Evolutionary conservation across 2,329 filamentous ascomycete genomes (phyloP).

Genomic region (Mariannaea sp.): DNA sequence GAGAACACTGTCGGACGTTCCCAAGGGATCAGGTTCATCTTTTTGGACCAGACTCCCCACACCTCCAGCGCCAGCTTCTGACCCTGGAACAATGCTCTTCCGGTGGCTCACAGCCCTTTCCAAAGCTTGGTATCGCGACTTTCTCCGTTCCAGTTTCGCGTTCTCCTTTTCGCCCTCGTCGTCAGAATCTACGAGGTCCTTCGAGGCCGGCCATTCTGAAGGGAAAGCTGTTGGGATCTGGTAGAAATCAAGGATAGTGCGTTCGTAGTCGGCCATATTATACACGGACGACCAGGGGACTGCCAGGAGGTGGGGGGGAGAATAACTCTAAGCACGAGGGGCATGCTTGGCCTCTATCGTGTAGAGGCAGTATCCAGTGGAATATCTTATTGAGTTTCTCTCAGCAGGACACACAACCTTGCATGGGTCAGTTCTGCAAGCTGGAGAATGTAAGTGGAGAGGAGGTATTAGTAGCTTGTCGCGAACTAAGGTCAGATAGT

Average conservation of each 20-base stretch:
- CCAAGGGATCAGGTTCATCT: constrained; percentile 91
- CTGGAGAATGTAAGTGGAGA: not conserved
- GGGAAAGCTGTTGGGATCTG: constrained; percentile 80
- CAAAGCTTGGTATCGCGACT: constrained; percentile 83
- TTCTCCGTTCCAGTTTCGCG: constrained; percentile 61
- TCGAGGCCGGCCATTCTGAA: constrained; percentile 82
- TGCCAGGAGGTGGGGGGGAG: no score
- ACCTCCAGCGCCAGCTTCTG: constrained; percentile 68
- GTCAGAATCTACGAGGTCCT: constrained; percentile 71
- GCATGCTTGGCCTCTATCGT: constrained; percentile 14
- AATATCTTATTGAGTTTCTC: not conserved
- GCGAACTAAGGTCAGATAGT: no score
- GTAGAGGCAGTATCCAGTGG: not conserved
- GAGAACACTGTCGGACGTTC: constrained; percentile 86
- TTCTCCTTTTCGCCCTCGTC: constrained; percentile 58
- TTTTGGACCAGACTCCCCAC: constrained; percentile 81
- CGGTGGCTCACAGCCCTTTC: constrained; percentile 74
- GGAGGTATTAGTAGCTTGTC: not conserved
- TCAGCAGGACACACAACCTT: not conserved
- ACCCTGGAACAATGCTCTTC: constrained; percentile 68
- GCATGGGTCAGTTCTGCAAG: not conserved
- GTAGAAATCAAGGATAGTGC: constrained; percentile 85
- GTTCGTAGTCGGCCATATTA: constrained; percentile 72
- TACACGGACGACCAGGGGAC: constrained; percentile 21
- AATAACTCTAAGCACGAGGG: constrained; percentile 20